phyloP scores from a whole-genome alignment of 768 basidiomycete species.

The Leccinum ochraceum region DNA sequence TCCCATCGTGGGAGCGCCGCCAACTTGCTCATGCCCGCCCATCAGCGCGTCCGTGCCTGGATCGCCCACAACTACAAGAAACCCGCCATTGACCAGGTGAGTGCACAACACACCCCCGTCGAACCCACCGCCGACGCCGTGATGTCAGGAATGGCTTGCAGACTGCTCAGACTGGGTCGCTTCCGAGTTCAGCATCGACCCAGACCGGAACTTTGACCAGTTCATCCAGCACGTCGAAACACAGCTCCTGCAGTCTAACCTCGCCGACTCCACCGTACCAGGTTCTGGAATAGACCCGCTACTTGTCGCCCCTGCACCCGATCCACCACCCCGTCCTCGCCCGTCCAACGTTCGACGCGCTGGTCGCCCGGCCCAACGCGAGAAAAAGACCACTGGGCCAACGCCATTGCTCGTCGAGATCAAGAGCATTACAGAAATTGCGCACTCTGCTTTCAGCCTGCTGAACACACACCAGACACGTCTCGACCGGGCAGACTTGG shows the following conservation, averaged over 20 bases:
- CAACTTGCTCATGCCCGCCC: conserved; percentile 21
- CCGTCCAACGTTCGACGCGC: conserved; percentile 3
- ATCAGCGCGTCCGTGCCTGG: conserved; percentile 48
- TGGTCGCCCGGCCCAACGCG: conserved; percentile 8
- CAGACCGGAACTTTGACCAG: conserved; percentile 46
- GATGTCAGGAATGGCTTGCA: conserved; percentile 68
- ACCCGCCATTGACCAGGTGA: conserved; percentile 64
- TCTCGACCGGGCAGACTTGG: conserved; percentile 55
- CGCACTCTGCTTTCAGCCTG: conserved; percentile 78
- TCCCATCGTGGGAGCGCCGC: background rate
- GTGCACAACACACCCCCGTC: conserved; percentile 4
- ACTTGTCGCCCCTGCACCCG: conserved; percentile 17
- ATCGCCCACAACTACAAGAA: conserved; percentile 55
- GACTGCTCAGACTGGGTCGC: conserved; percentile 70
- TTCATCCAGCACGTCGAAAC: conserved; percentile 57
- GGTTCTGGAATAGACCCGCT: conserved; percentile 59
- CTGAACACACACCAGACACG: conserved; percentile 69
- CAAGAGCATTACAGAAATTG: conserved; percentile 77
- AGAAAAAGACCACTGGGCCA: conserved; percentile 33
- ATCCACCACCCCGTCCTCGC: conserved; percentile 7
- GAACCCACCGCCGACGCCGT: conserved; percentile 1
- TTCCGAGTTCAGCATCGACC: conserved; percentile 47
- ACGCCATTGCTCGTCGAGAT: conserved; percentile 74
- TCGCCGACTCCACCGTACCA: conserved; percentile 67
- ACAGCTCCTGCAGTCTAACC: conserved; percentile 73